Evolutionary conservation across 1,139 yeast genomes (phyloP).

Genomic region (Kodamaea suecica): DNA sequence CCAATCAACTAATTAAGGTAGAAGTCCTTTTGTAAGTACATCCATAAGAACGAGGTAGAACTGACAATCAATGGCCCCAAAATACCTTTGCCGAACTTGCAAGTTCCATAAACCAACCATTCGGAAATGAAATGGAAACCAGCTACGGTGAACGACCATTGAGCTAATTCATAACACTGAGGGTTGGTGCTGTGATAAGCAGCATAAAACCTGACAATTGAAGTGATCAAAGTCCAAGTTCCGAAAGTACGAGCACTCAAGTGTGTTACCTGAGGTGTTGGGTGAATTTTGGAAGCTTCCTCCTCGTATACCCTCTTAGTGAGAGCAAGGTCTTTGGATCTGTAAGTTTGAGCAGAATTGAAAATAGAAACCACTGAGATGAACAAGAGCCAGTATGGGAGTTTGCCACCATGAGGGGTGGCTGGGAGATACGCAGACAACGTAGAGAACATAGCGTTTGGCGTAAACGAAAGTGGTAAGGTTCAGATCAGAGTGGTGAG

Average conservation of each 20-base stretch:
- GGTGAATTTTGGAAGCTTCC: conserved; percentile 46
- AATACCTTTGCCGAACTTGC: conserved; percentile 83
- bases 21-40: conserved; percentile 54
- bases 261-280: conserved; percentile 48
- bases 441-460: neutral
- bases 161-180: conserved; percentile 72
- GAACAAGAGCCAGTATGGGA: conserved; percentile 49
- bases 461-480: too few relatives aligned
- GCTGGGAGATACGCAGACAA: neutral
- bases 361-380: conserved; percentile 87
- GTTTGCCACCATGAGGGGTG: conserved; percentile 34
- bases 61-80: conserved; percentile 79
- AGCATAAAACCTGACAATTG: conserved; percentile 82
- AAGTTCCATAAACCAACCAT: conserved; percentile 75
- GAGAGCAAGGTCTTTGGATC: conserved; percentile 59
- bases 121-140: conserved; percentile 80
- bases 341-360: conserved; percentile 87
- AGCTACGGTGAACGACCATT: conserved; percentile 83
- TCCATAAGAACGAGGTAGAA: conserved; percentile 56
- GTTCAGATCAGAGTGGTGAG: too few relatives aligned
- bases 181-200: conserved; percentile 64
- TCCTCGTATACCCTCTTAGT: conserved; percentile 76
- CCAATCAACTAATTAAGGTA: conserved; percentile 28
- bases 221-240: conserved; percentile 91
- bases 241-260: conserved; percentile 95